Base-by-base conservation (phyloP, 257 asterid genomes). In the Lycium ferocissimum region DNA sequence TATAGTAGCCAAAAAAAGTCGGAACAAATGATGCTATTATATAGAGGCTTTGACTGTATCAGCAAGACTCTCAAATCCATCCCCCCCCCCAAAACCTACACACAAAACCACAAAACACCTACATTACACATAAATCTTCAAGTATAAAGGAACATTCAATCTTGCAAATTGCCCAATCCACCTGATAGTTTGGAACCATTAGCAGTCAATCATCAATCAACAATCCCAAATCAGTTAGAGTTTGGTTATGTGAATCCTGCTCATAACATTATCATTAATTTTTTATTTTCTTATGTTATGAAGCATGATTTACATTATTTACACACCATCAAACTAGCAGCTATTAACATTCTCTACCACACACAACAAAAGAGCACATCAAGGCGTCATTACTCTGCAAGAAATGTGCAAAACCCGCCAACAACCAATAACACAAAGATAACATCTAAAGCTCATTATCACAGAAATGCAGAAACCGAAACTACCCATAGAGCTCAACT, bases 271-370 rank as follows among this genome's bases (percentile, higher is more conserved):
- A 49, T 49, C 20, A 45, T 8, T 22, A 20, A 47, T 75, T 20
- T 20, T 22, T 75, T 0, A 7, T 49, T 49, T 75, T 49, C 62
- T 7, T 75, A 1, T 2, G 62, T 13, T 62, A 75, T 49, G 81
- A 49, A 75, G 13, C 81, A 75, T 49, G 81, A 26, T 75, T 75
- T 49, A 75, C 62, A 75, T 22, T 75, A 75, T 51, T 49, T 22
- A 22, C 14, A 51, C 62, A 26, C 81, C 62, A 51, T 51, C 33
- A 38, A 73, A 20, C 45, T 51, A 51, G 10, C n/a, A 76, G 47
- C 58, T 49, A 22, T 54, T 22, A 76, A 76, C 63, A 76, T 51
- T 76, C 59, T 22, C 63, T 12, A 76, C 56, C 79, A 71, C 79
- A 71, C 54, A 71, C 54, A 71, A 71, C 45, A 9, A 76, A 51